phyloP scores from a whole-genome alignment of 345 rosid genomes.

The Populus euphratica region DNA sequence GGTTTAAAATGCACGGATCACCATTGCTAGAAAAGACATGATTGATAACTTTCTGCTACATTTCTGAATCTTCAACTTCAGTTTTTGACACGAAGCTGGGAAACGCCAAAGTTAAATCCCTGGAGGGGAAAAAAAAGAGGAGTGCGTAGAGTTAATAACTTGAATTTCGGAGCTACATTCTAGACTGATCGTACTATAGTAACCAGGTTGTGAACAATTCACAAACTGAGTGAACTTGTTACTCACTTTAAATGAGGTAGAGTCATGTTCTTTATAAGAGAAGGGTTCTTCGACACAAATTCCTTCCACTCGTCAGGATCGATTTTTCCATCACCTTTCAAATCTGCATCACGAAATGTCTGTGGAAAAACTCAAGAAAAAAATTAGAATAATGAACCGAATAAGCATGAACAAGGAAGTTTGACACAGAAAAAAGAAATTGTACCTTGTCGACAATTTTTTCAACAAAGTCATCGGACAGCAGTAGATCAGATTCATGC shows the following conservation, averaged over 20 bases:
- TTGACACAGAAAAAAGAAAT: background rate
- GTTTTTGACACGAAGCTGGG: slow-evolving; percentile 63
- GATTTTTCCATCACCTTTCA: slow-evolving; percentile 68
- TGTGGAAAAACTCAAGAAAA: slow-evolving; percentile 13
- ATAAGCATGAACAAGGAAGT: slow-evolving; percentile 3
- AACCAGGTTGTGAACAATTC: too few species aligned
- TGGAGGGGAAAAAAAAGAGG: slow-evolving; percentile 19
- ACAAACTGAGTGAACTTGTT: too few species aligned
- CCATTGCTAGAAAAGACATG: background rate
- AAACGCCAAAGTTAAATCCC: slow-evolving; percentile 78
- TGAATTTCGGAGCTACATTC: background rate
- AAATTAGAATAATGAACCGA: background rate
- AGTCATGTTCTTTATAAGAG: slow-evolving; percentile 90
- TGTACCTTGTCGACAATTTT: slow-evolving; percentile 70
- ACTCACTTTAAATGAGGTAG: slow-evolving; percentile 82
- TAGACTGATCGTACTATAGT: too few species aligned
- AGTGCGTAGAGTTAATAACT: background rate
- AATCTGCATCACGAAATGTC: slow-evolving; percentile 73
- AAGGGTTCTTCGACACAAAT: slow-evolving; percentile 64
- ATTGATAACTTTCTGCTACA: slow-evolving; percentile 19
- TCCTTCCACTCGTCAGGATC: slow-evolving; percentile 88
- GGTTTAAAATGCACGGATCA: background rate
- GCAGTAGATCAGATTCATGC: slow-evolving; percentile 72
- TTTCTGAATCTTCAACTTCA: slow-evolving; percentile 60
- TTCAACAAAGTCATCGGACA: slow-evolving; percentile 69